phyloP scores from a whole-genome alignment of 2,329 filamentous ascomycete genomes.

The Dendryphion nanum region DNA sequence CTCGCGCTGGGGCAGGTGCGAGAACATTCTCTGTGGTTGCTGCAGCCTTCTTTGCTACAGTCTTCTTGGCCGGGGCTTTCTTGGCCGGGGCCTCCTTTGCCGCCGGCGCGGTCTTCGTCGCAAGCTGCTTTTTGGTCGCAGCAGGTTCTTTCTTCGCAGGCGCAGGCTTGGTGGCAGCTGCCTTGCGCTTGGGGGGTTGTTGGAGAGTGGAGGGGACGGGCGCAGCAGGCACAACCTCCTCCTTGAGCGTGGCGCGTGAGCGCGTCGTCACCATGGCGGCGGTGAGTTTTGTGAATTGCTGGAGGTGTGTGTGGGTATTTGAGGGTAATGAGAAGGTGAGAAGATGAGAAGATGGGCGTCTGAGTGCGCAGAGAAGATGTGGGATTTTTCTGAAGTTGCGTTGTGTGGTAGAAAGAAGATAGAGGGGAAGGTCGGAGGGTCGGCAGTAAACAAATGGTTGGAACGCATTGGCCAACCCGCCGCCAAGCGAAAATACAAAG shows the following conservation, averaged over 20 bases:
- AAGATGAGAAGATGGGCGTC: no score
- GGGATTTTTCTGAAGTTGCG: no score
- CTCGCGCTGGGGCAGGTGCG: not conserved
- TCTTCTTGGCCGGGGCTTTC: not conserved
- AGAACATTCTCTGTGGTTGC: slow-evolving; percentile 1
- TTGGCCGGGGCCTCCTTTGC: not conserved
- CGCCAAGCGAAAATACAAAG: no score
- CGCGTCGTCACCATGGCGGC: slow-evolving; percentile 32
- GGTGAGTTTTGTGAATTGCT: not conserved
- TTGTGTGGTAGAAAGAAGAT: no score
- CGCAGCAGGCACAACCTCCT: slow-evolving; percentile 10
- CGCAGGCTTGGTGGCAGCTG: no score
- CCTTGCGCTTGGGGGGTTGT: slow-evolving; percentile 33
- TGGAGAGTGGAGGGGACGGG: slow-evolving; percentile 24
- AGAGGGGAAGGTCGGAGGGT: no score
- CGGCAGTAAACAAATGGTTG: no score
- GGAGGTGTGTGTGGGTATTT: no score
- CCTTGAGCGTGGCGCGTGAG: slow-evolving; percentile 23
- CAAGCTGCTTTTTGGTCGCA: slow-evolving; percentile 10
- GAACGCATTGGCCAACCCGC: no score
- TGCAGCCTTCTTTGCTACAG: not conserved
- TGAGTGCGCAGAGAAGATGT: no score
- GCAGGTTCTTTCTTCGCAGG: slow-evolving; percentile 17
- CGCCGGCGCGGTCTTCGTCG: not conserved
- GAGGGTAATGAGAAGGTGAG: no score